Percentiles rank a stretch among this genome's conserved stretches.
Evolutionary conservation across 306 rosid genomes (phyloP).

Genomic region (Biancaea sappan): DNA sequence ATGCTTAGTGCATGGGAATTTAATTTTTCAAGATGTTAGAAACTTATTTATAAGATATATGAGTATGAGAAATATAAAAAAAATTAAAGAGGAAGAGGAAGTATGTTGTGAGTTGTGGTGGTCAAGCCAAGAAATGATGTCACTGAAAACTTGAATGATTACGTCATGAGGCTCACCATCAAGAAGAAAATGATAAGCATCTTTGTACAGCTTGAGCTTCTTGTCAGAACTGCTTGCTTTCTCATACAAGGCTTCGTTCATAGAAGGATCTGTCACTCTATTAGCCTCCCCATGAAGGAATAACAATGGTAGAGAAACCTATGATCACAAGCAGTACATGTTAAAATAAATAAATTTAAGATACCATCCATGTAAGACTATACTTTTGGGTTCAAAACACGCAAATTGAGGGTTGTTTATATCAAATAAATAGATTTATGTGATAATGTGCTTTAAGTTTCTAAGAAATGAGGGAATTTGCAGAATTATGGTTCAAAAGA

Average conservation of each 20-base stretch:
- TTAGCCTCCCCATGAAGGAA: slow-evolving; percentile 93
- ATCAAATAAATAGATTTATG: too few relatives aligned
- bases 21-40: too few relatives aligned
- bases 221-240: slow-evolving; percentile 81
- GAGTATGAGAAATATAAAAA: too few relatives aligned
- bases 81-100: slow-evolving; percentile 9
- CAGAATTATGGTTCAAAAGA: too few relatives aligned
- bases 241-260: slow-evolving; percentile 82
- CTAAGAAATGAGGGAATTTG: too few relatives aligned
- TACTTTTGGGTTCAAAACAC: not conserved
- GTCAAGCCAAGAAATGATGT: slow-evolving; percentile 82
- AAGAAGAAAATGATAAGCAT: slow-evolving; percentile 80
- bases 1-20: too few relatives aligned
- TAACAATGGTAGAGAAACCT: slow-evolving; percentile 82
- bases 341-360: not conserved
- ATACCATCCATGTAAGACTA: not conserved
- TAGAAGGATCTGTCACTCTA: slow-evolving; percentile 86
- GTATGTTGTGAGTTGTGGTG: slow-evolving; percentile 43
- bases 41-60: too few relatives aligned
- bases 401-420: too few relatives aligned
- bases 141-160: slow-evolving; percentile 56
- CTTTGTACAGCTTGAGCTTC: slow-evolving; percentile 71
- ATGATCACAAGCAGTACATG: slow-evolving; percentile 23
- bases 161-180: slow-evolving; percentile 93
- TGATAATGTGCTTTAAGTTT: too few relatives aligned